phyloP scores from a whole-genome alignment of 2,329 filamentous ascomycete species.

The Ascochyta fabae region DNA sequence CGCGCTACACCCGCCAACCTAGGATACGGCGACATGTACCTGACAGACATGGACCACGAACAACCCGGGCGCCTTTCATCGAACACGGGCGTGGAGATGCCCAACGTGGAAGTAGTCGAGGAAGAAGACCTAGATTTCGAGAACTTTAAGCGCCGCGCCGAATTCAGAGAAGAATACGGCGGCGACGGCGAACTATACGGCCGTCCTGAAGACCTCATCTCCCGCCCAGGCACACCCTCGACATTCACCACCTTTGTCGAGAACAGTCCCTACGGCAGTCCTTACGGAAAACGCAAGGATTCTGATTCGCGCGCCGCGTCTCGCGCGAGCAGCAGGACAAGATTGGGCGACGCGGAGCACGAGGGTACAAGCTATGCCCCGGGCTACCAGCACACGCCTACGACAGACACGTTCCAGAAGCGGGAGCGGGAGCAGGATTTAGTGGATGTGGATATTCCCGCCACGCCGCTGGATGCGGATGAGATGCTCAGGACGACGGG shows the following conservation, averaged over 20 bases:
- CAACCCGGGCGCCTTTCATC: conserved; percentile 59
- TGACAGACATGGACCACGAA: conserved; percentile 72
- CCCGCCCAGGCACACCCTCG: conserved; percentile 37
- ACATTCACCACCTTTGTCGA: conserved; percentile 39
- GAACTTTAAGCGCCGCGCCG: conserved; percentile 85
- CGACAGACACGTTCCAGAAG: conserved; percentile 14
- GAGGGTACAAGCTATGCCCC: conserved; percentile 34
- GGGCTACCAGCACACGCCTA: conserved; percentile 36
- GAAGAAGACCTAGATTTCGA: conserved; percentile 87
- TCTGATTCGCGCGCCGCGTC: conserved; percentile 15
- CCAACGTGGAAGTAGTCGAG: conserved; percentile 84
- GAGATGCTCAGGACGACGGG: conserved; percentile 25
- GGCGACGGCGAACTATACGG: conserved; percentile 68
- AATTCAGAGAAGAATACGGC: conserved; percentile 85
- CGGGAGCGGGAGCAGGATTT: conserved; percentile 23
- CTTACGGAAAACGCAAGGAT: conserved; percentile 1
- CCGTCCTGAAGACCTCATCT: conserved; percentile 63
- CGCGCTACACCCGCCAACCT: conserved; percentile 57
- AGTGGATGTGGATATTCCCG: conserved; percentile 30
- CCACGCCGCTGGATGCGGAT: conserved; percentile 30
- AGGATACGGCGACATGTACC: conserved; percentile 81
- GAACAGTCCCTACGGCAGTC: conserved; percentile 23
- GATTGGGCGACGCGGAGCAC: conserved; percentile 24
- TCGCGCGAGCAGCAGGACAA: conserved; percentile 30
- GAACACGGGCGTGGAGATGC: conserved; percentile 18